Conservation (phyloP, 768 basidiomycete species). For the Termitomyces sp. region DNA sequence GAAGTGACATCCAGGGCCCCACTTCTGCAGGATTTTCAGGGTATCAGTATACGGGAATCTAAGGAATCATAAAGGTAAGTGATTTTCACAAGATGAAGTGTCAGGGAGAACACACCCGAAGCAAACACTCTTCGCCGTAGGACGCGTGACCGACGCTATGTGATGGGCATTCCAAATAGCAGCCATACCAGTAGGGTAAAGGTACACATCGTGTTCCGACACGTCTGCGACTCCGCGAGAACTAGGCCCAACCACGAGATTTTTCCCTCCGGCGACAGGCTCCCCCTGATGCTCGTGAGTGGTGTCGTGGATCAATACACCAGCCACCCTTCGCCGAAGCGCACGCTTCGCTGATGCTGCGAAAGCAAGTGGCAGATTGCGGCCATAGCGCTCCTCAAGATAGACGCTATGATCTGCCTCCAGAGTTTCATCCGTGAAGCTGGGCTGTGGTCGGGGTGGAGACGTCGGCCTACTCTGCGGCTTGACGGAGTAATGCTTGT, state of each 20-base stretch:
- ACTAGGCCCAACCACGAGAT: constrained; percentile 57
- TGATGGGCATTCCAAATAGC: constrained; percentile 94
- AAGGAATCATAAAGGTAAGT: background rate
- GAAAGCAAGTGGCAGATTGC: constrained; percentile 75
- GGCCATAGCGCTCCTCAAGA: constrained; percentile 92
- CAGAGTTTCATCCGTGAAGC: constrained; percentile 41
- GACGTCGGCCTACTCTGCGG: constrained; percentile 13
- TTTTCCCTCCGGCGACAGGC: constrained; percentile 42
- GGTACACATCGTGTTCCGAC: constrained; percentile 83
- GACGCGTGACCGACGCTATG: constrained; percentile 51
- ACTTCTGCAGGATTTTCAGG: constrained; percentile 90
- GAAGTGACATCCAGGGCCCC: constrained; percentile 94
- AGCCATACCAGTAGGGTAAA: constrained; percentile 88
- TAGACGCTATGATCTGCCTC: constrained; percentile 68
- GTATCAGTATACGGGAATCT: constrained; percentile 97
- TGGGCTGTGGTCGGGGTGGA: constrained; percentile 6
- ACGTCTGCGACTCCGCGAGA: constrained; percentile 67
- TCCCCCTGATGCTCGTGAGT: constrained; percentile 33
- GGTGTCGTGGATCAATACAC: constrained; percentile 69
- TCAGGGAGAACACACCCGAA: constrained; percentile 68
- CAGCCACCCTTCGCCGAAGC: constrained; percentile 85
- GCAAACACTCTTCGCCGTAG: constrained; percentile 80
- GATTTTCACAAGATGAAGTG: background rate
- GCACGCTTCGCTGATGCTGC: constrained; percentile 84
- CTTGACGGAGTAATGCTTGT: constrained; percentile 60